Evolutionary conservation across 176 grass and related monocot species (phyloP).

Genomic region (Eragrostis curvula): DNA sequence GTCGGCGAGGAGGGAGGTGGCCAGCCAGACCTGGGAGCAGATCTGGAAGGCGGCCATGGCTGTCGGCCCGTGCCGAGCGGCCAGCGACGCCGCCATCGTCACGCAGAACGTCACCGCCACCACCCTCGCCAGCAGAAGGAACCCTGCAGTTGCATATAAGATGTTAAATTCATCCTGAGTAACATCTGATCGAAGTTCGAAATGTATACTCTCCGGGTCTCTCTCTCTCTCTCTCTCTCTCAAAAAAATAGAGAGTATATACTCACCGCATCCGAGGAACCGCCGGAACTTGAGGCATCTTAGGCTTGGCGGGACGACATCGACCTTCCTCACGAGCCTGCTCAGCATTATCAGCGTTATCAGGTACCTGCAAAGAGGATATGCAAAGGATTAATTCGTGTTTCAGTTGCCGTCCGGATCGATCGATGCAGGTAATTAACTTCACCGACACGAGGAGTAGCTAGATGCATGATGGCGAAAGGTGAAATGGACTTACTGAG

Average conservation of each 20-base stretch:
- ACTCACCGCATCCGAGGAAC: constrained; percentile 88
- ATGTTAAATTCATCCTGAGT: background rate
- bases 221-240: too few relatives aligned
- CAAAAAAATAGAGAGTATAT: background rate
- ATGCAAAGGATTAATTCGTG: background rate
- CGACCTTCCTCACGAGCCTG: constrained; percentile 72
- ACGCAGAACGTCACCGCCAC: constrained; percentile 98
- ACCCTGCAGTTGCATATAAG: constrained; percentile 42
- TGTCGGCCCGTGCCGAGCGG: constrained; percentile 65
- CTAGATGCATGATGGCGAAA: too few relatives aligned
- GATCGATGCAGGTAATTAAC: background rate
- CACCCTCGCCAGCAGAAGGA: constrained; percentile 88
- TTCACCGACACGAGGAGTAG: too few relatives aligned
- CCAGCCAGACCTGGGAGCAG: constrained; percentile 86
- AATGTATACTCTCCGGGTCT: too few relatives aligned
- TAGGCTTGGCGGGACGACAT: constrained; percentile 75
- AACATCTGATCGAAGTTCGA: too few relatives aligned
- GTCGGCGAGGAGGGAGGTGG: constrained; percentile 88
- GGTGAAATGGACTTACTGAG: constrained; percentile 65
- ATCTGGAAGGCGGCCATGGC: constrained; percentile 93
- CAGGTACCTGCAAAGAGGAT: constrained; percentile 67
- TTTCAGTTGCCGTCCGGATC: background rate
- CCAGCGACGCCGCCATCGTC: constrained; percentile 82
- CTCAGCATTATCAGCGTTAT: constrained; percentile 78
- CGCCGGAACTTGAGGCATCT: constrained; percentile 82